Base-by-base conservation (phyloP, 192 early-diverging fungal species). In the Hyaloraphidium curvatum region DNA sequence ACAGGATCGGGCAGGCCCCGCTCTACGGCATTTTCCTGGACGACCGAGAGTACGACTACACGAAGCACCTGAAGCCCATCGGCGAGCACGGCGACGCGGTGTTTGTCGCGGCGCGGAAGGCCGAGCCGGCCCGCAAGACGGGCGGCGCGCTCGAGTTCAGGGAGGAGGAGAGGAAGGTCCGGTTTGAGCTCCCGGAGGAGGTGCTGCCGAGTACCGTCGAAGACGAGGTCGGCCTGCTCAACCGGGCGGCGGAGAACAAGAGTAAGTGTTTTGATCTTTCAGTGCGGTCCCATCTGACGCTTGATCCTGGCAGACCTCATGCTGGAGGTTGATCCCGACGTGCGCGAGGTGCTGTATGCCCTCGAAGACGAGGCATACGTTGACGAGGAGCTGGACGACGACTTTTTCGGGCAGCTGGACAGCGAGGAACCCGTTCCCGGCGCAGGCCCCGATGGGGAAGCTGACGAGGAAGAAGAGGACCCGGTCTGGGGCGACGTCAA, bases 21-120 rank as follows among this genome's bases (percentile, higher is more conserved):
- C 61, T 91, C 51, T 83, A 87, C 56, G 92, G 95, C 54, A 72
- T 94, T 35, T 89, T 84, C 55, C 87, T 86, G 63, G 83, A 86
- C 55, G 89, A 98, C 64, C 70, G 76, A 51, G 73, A 87, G 30
- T 98, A 96, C 65, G 85, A 98, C 65, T 97, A 98, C 67, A 76
- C 81, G 53, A 76, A 94, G 70, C 92, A 98, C 54, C 72, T 98
- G 61, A 80, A 79, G 31, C 62, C 69, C 27, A 87, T 96, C 19
- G 91, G 92, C 17, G 65, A 58, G 28, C 66, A 68, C 13, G 70
- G 82, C 23, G 75, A 69, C n/a, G 87, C 82, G 22, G 79, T 93
- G 33, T 78, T 87, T 40, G 58, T 98, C 48, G 78, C 83, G 52
- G 75, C 85, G 31, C 56, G 55, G 39, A 31, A 62, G 48, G 33